Base-by-base conservation (phyloP, 2,329 filamentous ascomycete species). In the Amauroascus verrucosus region DNA sequence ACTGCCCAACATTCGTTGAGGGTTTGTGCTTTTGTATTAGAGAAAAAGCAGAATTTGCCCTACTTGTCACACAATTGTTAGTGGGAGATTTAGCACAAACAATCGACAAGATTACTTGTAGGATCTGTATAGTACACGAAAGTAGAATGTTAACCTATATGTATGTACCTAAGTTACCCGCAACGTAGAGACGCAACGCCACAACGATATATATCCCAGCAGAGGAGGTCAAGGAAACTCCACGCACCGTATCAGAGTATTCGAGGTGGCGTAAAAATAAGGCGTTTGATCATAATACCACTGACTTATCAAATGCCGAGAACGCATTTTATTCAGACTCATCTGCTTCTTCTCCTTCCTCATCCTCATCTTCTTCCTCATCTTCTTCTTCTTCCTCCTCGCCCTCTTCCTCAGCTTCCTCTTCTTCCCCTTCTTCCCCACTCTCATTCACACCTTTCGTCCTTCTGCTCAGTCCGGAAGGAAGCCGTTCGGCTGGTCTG, bases 341-440 rank as follows among this genome's bases (percentile, higher is more conserved):
- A 13, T 50, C 48, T 5, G 4, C 37, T n/a, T 43, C 48, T 20
- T 51, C 48, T 0, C 44, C 48, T n/a, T 50, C 48, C 4, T 43
- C 48, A 18, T 38, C 50, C 1, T 44, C 46, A 6, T 44, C 44
- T 2, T 54, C 51, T 2, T 48, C 51, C 1, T 53, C 51, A 1
- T 37, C 49, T 16, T 46, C 49, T 8, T 46, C 49, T 1, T 37
- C 49, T 1, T 52, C 49, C 1, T 28, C 49, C 2, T 35, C 49
- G 6, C 46, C 49, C 5, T 45, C 49, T 1, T 45, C 49, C 6
- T 51, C 48, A 13, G 38, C 41, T 3, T 48, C 54, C 14, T 44
- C 55, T 8, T 20, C 44, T 20, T 54, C 30, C 6, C 18, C 30
- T 6, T 18, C 32, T 2, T 16, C 24, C 11, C 22, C 44, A 32